These are phyloP conservation scores for Sesbania bispinosa DNA, from an alignment of 306 rosid species.

Conservation along the genomic window DNA sequence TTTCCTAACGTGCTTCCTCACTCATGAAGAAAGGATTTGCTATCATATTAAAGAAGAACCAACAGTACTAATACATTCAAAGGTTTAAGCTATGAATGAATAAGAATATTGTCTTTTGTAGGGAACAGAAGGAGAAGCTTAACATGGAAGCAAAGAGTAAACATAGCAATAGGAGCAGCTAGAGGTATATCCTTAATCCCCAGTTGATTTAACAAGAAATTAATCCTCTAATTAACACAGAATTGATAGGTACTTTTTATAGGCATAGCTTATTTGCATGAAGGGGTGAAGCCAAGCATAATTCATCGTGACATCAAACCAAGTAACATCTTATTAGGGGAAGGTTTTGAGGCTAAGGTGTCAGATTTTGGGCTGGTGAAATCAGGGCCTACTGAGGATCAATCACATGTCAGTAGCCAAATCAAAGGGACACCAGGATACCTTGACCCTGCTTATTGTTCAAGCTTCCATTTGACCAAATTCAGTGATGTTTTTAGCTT, in stretches of 20 bases:
- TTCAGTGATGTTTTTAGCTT: slow-evolving; percentile 82
- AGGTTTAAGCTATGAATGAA: neutral
- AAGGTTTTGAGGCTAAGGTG: slow-evolving; percentile 73
- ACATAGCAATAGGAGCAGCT: slow-evolving; percentile 81
- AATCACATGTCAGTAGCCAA: slow-evolving; percentile 90
- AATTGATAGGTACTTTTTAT: slow-evolving; percentile 3
- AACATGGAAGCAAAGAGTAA: slow-evolving; percentile 77
- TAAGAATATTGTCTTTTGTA: slow-evolving; percentile 1
- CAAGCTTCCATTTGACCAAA: slow-evolving; percentile 71
- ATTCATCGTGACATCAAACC: slow-evolving; percentile 84
- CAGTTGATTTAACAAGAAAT: neutral
- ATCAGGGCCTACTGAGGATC: slow-evolving; percentile 68
- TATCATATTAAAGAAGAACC: neutral
- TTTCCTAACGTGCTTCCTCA: neutral
- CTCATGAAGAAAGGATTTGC: neutral
- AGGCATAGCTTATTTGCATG: slow-evolving; percentile 84
- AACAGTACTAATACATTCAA: neutral
- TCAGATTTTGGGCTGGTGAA: slow-evolving; percentile 81
- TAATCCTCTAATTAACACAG: neutral
- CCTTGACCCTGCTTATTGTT: slow-evolving; percentile 78
- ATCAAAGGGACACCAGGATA: slow-evolving; percentile 92
- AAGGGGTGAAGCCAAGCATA: slow-evolving; percentile 58
- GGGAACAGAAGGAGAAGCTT: slow-evolving; percentile 57
- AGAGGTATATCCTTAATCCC: slow-evolving; percentile 40
- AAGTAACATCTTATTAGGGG: slow-evolving; percentile 80